Conservation (phyloP, 2,329 filamentous ascomycete species). For the Exophiala mesophila region DNA sequence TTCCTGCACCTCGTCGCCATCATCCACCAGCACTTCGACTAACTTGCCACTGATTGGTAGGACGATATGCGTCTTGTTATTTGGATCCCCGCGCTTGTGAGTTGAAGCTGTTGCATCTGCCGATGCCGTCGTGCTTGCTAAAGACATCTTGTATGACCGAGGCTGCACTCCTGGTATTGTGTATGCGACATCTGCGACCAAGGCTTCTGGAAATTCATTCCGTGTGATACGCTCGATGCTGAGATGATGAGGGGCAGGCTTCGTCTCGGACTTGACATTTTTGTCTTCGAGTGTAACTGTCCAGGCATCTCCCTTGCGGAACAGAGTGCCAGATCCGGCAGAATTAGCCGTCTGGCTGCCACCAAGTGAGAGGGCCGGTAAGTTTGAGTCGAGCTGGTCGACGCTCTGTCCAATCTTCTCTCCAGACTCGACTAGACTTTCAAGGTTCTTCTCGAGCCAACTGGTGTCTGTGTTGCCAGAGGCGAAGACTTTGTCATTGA, state of each 20-base stretch:
- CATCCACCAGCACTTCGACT: conserved; percentile 54
- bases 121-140: conserved; percentile 42
- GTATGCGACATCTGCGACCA: conserved; percentile 51
- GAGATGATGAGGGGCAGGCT: conserved; percentile 45
- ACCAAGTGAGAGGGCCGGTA: conserved; percentile 5
- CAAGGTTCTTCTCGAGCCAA: conserved; percentile 53
- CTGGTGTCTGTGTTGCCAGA: conserved; percentile 48
- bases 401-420: conserved; percentile 22
- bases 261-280: conserved; percentile 11
- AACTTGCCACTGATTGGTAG: conserved; percentile 57
- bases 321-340: conserved; percentile 38
- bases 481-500: conserved; percentile 48
- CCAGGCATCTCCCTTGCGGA: conserved; percentile 58
- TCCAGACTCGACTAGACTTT: conserved; percentile 35
- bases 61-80: conserved; percentile 49
- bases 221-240: conserved; percentile 50
- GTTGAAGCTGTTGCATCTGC: conserved; percentile 34
- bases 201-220: conserved; percentile 56
- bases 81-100: conserved; percentile 48
- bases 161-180: conserved; percentile 37
- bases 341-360: conserved; percentile 14
- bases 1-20: conserved; percentile 45
- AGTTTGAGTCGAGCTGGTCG: neutral
- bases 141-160: conserved; percentile 41
- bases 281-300: conserved; percentile 44